Conservation (phyloP, 108 stramenopile genomes). For the Cyclostephanos tholiformis region DNA sequence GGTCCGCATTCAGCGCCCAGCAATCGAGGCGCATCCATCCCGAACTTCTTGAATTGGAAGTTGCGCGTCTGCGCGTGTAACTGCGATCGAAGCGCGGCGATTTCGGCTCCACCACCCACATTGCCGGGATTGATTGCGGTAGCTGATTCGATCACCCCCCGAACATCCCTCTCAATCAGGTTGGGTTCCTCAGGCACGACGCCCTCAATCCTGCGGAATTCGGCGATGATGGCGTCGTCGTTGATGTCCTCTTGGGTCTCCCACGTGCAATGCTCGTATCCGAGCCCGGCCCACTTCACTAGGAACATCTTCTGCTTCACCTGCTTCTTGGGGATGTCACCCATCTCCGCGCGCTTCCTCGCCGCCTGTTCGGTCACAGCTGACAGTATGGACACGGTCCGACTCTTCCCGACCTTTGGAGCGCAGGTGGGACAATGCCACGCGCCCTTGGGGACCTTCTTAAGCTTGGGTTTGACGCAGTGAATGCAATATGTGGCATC, state of each 20-base stretch:
- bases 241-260: slow-evolving; percentile 92
- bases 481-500: slow-evolving; percentile 78
- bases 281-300: slow-evolving; percentile 96
- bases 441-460: slow-evolving; percentile 70
- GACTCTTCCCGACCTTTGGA: slow-evolving; percentile 65
- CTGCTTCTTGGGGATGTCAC: slow-evolving; percentile 76
- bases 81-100: slow-evolving; percentile 51
- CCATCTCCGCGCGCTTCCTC: slow-evolving; percentile 78
- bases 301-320: slow-evolving; percentile 86
- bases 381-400: slow-evolving; percentile 71
- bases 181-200: slow-evolving; percentile 73
- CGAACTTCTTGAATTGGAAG: slow-evolving; percentile 85
- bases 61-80: slow-evolving; percentile 79
- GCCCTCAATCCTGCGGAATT: slow-evolving; percentile 74
- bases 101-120: slow-evolving; percentile 63
- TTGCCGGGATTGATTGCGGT: slow-evolving; percentile 60
- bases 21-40: slow-evolving; percentile 57
- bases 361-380: slow-evolving; percentile 80
- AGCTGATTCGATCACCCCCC: slow-evolving; percentile 51
- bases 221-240: slow-evolving; percentile 70
- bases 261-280: slow-evolving; percentile 96
- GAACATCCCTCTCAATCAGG: slow-evolving; percentile 57
- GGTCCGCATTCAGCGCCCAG: slow-evolving; percentile 72
- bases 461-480: slow-evolving; percentile 76
- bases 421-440: slow-evolving; percentile 91